Evolutionary conservation across 352 stramenopile species (phyloP), one percentile per base, ranked within the genome.

Genomic region (Achlya hypogyna): DNA sequence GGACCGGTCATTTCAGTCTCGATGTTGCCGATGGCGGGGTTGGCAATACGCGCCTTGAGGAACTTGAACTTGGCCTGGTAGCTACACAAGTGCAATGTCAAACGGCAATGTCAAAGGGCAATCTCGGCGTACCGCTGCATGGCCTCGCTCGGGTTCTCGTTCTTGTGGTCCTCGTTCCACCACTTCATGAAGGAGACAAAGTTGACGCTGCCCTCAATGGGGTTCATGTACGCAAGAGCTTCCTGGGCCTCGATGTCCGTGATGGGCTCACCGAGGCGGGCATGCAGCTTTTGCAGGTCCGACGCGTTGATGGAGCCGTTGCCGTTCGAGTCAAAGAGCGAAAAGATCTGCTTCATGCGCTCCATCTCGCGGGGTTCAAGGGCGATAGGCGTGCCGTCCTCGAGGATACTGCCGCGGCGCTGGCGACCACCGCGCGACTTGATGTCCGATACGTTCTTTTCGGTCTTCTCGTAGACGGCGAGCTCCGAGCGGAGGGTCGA

Each of bases 111-210:
- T 45, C 38, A 45, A 42, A 45, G 38, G 4, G 38, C 38, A 45
- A 45, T 10, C 38, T 45, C 28, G n/a, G n/a, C n/a, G 75, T 91
- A 91, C 34, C 83, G 78, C 72, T 84, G 81, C 77, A 92, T 89
- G 62, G 85, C 85, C 59, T 91, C 85, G 54, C 75, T 91, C 74
- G 89, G 78, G 59, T 78, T 81, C 31, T 71, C 71, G 1, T 75
- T 72, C 27, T 81, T 76, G 74, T 93, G 83, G 71, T 91, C 81
- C 51, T 91, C 83, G 75, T 93, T 90, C 85, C 85, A 93, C 82
- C 83, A 91, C 75, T 91, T 91, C 71, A 93, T 93, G 70, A 93
- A 93, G 72, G 80, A 86, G 67, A 83, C 87, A 53, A 92, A 93
- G 72, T 92, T 81, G 62, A 93, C 89, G 51, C 79, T 73, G n/a